phyloP scores from a whole-genome alignment of 1,284 basidiomycete species.

The Retiboletus flavoniger region DNA sequence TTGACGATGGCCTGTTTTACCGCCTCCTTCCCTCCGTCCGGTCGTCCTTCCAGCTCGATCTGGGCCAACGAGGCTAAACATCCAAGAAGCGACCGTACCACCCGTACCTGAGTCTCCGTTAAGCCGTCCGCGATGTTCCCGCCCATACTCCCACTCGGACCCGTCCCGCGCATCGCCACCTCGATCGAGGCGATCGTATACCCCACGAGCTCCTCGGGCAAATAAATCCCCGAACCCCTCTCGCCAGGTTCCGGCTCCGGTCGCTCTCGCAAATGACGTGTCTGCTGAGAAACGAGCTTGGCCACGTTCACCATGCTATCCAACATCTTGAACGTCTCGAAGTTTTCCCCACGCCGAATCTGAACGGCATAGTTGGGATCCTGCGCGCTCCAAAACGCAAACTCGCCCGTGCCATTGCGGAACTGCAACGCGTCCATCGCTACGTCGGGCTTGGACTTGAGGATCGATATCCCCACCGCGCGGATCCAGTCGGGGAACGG shows the following conservation, averaged over 20 bases:
- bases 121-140: constrained; percentile 70
- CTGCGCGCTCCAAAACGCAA: constrained; percentile 81
- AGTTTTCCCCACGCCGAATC: constrained; percentile 50
- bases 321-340: constrained; percentile 71
- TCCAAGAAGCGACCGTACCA: constrained; percentile 74
- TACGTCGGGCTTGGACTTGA: constrained; percentile 75
- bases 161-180: constrained; percentile 68
- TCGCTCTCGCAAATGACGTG: constrained; percentile 70
- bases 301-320: constrained; percentile 72
- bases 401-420: constrained; percentile 77
- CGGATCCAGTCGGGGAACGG: constrained; percentile 82
- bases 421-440: constrained; percentile 68
- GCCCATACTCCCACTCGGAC: constrained; percentile 38
- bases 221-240: constrained; percentile 75
- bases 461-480: constrained; percentile 73
- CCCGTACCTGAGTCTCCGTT: constrained; percentile 72
- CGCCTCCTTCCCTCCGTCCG: constrained; percentile 69
- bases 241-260: constrained; percentile 71
- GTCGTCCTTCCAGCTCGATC: constrained; percentile 62
- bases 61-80: constrained; percentile 69
- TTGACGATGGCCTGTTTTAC: constrained; percentile 85
- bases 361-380: constrained; percentile 64
- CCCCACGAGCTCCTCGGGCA: constrained; percentile 88
- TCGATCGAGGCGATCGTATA: constrained; percentile 87
- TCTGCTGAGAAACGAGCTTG: constrained; percentile 71